phyloP scores from a whole-genome alignment of 768 basidiomycete genomes.

The Hericium rajendrae region DNA sequence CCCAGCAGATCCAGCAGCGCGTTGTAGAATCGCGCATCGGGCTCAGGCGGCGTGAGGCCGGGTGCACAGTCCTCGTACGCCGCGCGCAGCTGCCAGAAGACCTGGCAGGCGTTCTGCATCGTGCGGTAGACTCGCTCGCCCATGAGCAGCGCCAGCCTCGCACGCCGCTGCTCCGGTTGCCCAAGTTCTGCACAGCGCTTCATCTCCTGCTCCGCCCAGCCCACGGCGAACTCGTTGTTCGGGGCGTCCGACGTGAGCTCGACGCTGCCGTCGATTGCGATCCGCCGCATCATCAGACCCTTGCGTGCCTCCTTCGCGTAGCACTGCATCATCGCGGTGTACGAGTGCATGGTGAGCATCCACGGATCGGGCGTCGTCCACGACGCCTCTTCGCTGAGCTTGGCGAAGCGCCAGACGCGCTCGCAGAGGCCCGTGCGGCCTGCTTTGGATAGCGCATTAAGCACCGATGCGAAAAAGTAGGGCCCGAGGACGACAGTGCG shows the following conservation, averaged over 20 bases:
- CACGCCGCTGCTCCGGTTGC: background rate
- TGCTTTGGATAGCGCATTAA: constrained; percentile 52
- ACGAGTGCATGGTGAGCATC: constrained; percentile 56
- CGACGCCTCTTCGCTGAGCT: constrained; percentile 48
- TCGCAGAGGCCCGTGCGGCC: constrained; percentile 47
- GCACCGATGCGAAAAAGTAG: constrained; percentile 43
- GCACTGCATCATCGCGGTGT: constrained; percentile 61
- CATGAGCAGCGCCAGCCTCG: background rate
- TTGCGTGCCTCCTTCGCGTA: constrained; percentile 38
- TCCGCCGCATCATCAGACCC: background rate
- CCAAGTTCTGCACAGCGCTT: background rate
- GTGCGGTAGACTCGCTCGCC: background rate
- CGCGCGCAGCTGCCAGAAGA: background rate
- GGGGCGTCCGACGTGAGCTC: no score
- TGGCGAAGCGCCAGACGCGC: constrained; percentile 54
- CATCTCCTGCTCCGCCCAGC: background rate
- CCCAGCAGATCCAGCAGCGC: constrained; percentile 37
- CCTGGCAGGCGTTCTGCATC: background rate
- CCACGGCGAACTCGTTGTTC: background rate
- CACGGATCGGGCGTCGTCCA: constrained; percentile 41
- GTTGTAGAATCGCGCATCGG: constrained; percentile 44
- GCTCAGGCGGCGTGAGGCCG: background rate
- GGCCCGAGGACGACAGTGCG: constrained; percentile 44
- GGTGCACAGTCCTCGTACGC: background rate
- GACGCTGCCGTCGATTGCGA: background rate